Base-by-base conservation (phyloP, 257 asterid genomes). In the Hygrophila difformis region DNA sequence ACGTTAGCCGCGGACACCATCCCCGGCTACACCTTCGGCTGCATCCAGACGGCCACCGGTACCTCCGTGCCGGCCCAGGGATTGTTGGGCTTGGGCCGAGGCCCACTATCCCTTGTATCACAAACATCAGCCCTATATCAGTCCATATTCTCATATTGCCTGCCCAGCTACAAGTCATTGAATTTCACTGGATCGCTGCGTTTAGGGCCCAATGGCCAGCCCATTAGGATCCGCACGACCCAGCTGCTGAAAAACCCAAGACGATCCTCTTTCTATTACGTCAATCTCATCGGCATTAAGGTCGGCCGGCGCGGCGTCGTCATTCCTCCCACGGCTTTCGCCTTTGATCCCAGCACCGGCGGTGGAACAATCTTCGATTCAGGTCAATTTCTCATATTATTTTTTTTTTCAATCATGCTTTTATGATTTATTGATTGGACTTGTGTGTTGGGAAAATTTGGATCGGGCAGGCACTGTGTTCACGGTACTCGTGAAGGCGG, bases 321-420 rank as follows among this genome's bases (percentile, higher is more conserved):
- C 18, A 77, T 80, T 44, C 84, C 91, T 12, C 69, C 84, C 0
- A 19, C 55, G 14, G 87, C 94, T 10, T 63, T 87, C 33, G 76
- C 84, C 0, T 79, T 68, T 45, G 67, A 87, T 65, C 75, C 97
- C 17, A 49, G 47, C 50, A 72, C 81, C 24, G 97, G 97, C 1
- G 76, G 82, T 1, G 97, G 97, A 37, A 83, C 93, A 0, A 64
- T 87, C 31, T 53, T 87, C n/a, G 97, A 87, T 68, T 80, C 94
- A 2, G 96, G 94, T 77, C 47, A n/a, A n/a, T n/a, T n/a, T n/a
- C n/a, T n/a, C n/a, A n/a, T n/a, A n/a, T n/a, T n/a, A n/a, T n/a
- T n/a, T n/a, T n/a, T n/a, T n/a, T 2, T 8, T 39, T 17, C 40
- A 11, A 12, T 4, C 19, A 39, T 0, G 4, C 21, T 6, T 5